Base-by-base conservation (phyloP, 805 yeast genomes). In the Pichia exigua region DNA sequence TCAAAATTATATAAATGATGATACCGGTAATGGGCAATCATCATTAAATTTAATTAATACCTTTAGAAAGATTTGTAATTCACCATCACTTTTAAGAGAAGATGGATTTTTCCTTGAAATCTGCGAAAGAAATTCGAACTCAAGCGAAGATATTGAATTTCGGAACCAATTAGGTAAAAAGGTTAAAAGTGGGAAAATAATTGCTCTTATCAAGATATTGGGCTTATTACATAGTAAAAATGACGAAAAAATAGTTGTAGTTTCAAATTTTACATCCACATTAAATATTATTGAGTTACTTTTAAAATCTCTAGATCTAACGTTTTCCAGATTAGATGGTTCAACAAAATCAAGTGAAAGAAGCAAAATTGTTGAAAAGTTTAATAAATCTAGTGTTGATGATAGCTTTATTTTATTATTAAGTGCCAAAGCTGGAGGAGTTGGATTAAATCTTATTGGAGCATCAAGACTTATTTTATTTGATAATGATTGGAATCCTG, bases 401-500 rank as follows among this genome's bases (percentile, higher is more conserved):
- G 65, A 72, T 4, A 61, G 65, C 38, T 80, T 85, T 61, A 84
- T 83, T 0, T 89, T 94, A 58, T 67, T 94, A 13, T 67, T 94
- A 13, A 87, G 96, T 4, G 85, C 97, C 0, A 88, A 90, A 65
- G 83, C 96, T 4, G 99, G 99, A 4, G 99, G 99, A 0, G 83
- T 86, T 54, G 99, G 99, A 0, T 72, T 94, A 42, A 94, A 94
- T 61, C 71, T 94, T 35, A 77, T 87, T 35, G 99, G 98, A 0
- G 99, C 95, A 0, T 87, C 95, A 0, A 70, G 98, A 27, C 69
- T 94, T 42, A 75, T 94, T 6, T 69, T 94, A 22, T 85, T 87
- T 62, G 99, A 94, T 64, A 88, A 94, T 57, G 98, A 94, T 62
- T 94, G 99, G 99, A 94, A 94, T 57, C 99, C 99, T 0, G 81